Evolutionary conservation across 352 stramenopile species (phyloP), one percentile per base, ranked within the genome.

Genomic region (Phytophthora lateralis): DNA sequence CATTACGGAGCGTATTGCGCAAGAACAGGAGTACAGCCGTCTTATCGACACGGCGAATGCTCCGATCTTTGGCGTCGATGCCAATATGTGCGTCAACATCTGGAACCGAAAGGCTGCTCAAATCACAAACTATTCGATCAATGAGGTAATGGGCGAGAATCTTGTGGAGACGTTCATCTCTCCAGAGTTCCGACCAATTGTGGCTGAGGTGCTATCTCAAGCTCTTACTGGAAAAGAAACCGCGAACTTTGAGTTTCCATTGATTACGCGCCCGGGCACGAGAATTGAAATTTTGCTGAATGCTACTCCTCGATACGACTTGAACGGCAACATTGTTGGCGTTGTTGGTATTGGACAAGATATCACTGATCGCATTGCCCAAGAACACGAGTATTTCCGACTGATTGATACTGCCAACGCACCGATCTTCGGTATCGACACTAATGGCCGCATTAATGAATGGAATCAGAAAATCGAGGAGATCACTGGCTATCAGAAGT

Each of bases 381-480:
- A 96, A 35, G 80, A 96, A 20, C 76, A 90, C 10, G 80, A 94
- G 53, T 90, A 91, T 49, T 76, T 52, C 0, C 69, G 82, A 0
- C 41, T 95, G 1, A 91, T 96, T 37, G 88, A 96, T 49, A 93
- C 81, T 8, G 85, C 88, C 0, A 94, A 96, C 49, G 79, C 84
- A 11, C 82, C 84, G 37, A 95, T 94, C 38, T 93, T 96, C 48
- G 88, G 85, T 17, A 76, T 93, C 29, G 83, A 98, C 58, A 90
- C 85, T 26, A 75, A 83, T 75, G 85, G 87, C 14, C 79, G 76
- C 48, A 87, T 95, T 52, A 94, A 93, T 52, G 82, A 93, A 50
- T 95, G 85, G 87, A 95, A 96, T 62, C 75, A 92, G 55, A 95
- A 93, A 66, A 93, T 94, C 21, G 82, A 90, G 44, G 76, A 91